Evolutionary conservation across 2,329 filamentous ascomycete genomes (phyloP).

Genomic region (Cladosporium sp.): DNA sequence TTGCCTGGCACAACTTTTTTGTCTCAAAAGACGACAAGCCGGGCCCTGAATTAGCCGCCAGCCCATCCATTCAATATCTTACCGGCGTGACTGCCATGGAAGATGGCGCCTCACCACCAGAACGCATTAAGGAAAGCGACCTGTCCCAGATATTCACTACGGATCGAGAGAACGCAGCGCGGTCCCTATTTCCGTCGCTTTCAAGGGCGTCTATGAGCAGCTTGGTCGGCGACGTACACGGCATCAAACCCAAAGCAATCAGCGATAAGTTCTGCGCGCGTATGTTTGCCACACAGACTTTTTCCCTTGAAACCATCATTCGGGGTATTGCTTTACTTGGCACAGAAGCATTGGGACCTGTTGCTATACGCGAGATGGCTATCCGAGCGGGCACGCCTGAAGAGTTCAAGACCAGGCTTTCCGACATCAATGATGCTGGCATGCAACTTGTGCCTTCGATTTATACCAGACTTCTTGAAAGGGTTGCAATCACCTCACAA

Average conservation of each 20-base stretch:
- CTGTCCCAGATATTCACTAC: neutral
- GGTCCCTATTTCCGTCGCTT: constrained; percentile 1
- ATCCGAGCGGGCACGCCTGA: constrained; percentile 56
- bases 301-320: constrained; percentile 69
- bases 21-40: constrained; percentile 34
- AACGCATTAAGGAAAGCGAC: neutral
- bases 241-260: constrained; percentile 42
- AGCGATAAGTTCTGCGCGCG: constrained; percentile 72
- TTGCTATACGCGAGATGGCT: constrained; percentile 74
- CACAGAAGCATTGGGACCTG: constrained; percentile 66
- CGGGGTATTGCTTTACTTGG: constrained; percentile 67
- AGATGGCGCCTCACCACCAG: neutral
- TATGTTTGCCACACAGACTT: constrained; percentile 73
- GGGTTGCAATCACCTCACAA: constrained; percentile 58
- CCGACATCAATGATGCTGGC: constrained; percentile 56
- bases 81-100: neutral
- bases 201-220: constrained; percentile 29
- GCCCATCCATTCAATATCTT: neutral
- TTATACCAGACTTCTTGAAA: constrained; percentile 63
- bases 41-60: constrained; percentile 20
- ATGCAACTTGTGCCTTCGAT: constrained; percentile 60
- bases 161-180: neutral
- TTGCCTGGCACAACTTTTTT: constrained; percentile 40
- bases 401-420: constrained; percentile 56
- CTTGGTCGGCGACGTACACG: constrained; percentile 36